phyloP scores from a whole-genome alignment of 108 stramenopile species.

The Fistulifera pelliculosa region DNA sequence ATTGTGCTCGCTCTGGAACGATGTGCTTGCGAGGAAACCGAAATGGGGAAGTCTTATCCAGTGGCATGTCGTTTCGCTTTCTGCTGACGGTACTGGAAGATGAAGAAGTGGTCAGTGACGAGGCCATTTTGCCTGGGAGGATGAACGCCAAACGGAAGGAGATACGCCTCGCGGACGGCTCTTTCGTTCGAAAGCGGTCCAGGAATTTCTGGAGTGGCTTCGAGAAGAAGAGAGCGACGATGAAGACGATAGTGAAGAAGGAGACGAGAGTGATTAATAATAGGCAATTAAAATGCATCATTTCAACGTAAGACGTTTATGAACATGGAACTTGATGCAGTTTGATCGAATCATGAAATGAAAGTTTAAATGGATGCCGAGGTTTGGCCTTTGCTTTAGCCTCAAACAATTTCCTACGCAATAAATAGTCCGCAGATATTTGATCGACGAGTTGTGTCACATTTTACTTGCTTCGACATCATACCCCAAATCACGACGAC shows the following conservation, averaged over 20 bases:
- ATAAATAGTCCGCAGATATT: not conserved
- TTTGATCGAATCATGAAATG: too few relatives aligned
- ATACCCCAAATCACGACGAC: slow-evolving; percentile 15
- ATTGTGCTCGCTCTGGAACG: slow-evolving; percentile 64
- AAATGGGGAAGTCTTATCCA: slow-evolving; percentile 36
- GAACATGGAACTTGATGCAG: too few relatives aligned
- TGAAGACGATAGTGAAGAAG: slow-evolving; percentile 36
- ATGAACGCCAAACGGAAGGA: slow-evolving; percentile 44
- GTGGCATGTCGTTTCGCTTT: slow-evolving; percentile 68
- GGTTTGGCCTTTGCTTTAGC: too few relatives aligned
- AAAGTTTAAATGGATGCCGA: too few relatives aligned
- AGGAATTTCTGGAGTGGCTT: slow-evolving; percentile 86
- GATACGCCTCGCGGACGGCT: slow-evolving; percentile 29
- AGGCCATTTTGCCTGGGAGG: slow-evolving; percentile 65
- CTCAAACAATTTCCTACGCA: too few relatives aligned
- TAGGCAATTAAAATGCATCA: too few relatives aligned
- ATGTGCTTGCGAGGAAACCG: slow-evolving; percentile 37
- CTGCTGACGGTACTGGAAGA: slow-evolving; percentile 73
- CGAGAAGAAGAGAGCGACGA: slow-evolving; percentile 43
- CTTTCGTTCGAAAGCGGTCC: slow-evolving; percentile 51
- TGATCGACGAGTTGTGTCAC: not conserved
- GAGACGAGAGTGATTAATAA: slow-evolving; percentile 10
- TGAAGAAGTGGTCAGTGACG: slow-evolving; percentile 75
- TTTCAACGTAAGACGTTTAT: too few relatives aligned
- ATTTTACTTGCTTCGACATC: too few relatives aligned